Conservation (phyloP, 306 rosid genomes). For the Ochetophila trinervis region DNA sequence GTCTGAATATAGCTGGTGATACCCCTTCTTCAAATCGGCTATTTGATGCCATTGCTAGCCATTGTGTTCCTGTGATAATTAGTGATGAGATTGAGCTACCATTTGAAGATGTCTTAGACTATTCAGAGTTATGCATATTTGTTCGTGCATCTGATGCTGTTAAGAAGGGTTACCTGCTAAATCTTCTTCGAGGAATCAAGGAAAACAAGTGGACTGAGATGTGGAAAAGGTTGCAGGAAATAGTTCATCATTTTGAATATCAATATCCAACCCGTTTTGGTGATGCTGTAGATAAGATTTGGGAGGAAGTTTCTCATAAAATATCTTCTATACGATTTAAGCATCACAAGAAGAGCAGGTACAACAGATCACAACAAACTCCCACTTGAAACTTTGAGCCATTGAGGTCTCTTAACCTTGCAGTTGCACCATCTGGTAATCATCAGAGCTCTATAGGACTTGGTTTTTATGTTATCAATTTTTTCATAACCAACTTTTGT, state of each 20-base stretch:
- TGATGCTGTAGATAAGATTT: conserved; percentile 84
- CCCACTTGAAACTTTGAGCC: conserved; percentile 15
- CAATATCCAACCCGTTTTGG: conserved; percentile 64
- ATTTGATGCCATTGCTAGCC: conserved; percentile 86
- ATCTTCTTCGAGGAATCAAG: conserved; percentile 59
- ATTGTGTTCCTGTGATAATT: conserved; percentile 83
- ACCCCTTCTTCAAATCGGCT: conserved; percentile 91
- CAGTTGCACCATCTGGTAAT: conserved; percentile 15
- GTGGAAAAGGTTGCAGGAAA: conserved; percentile 77
- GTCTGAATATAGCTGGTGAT: conserved; percentile 87
- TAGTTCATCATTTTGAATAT: conserved; percentile 60
- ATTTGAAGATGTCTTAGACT: conserved; percentile 76
- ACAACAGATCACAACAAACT: conserved; percentile 43
- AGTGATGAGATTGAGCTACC: conserved; percentile 90
- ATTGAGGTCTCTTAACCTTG: conserved; percentile 16
- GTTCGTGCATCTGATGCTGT: conserved; percentile 56
- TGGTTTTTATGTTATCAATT: neutral
- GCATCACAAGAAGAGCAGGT: conserved; percentile 60
- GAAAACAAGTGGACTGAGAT: conserved; percentile 63
- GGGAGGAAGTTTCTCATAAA: conserved; percentile 74
- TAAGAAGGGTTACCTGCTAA: conserved; percentile 59
- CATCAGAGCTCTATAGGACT: neutral
- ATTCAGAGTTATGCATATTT: conserved; percentile 72
- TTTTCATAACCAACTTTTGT: neutral
- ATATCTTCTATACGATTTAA: conserved; percentile 34